Evolutionary conservation across 805 yeast genomes (phyloP), one percentile per base, ranked within the genome.

Genomic region (Schizosaccharomyces octosporus): DNA sequence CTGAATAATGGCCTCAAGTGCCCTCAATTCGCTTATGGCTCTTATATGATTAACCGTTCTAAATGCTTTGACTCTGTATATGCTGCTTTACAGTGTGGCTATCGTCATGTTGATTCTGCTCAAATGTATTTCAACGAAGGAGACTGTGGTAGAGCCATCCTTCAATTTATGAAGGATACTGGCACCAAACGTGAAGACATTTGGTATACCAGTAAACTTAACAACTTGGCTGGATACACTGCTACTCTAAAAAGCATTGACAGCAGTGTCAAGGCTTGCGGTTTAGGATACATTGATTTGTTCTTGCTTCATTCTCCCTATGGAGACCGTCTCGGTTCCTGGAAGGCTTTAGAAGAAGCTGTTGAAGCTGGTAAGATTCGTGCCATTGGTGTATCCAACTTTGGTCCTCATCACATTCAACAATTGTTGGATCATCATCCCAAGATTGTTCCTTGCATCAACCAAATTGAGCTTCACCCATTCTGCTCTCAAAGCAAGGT

Each of bases 381-480:
- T 66, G 77, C 85, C 3, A 79, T 85, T 62, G 94, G 93, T 59
- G 87, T 85, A 13, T 84, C 90, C 2, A 84, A 84, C 71, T 85
- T 76, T 66, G 89, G 89, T 36, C 68, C 71, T 19, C 71, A 71
- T 5, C 90, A 84, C 70, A 68, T 85, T 36, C 76, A 81, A 62
- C 86, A 85, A 68, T 71, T 70, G 57, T 61, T 55, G 17, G 66
- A 66, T 45, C 61, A 62, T 60, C 63, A 66, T 57, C 70, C 71
- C 64, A 76, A 71, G 63, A 68, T 78, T 64, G 75, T 76, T 64
- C 89, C 95, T 0, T 86, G 82, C 0, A 83, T 85, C 54, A 83
- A 87, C 70, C 95, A 87, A 69, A 79, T 87, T 67, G 95, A 86
- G 70, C 76, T 86, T 61, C 85, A 87, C 63, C 95, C 93, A 24